Percentiles rank a stretch among this genome's conserved stretches.
These are phyloP conservation scores for Fusarium tanahbumbuense DNA, from an alignment of 2,329 filamentous ascomycete genomes.

Conservation along the genomic window DNA sequence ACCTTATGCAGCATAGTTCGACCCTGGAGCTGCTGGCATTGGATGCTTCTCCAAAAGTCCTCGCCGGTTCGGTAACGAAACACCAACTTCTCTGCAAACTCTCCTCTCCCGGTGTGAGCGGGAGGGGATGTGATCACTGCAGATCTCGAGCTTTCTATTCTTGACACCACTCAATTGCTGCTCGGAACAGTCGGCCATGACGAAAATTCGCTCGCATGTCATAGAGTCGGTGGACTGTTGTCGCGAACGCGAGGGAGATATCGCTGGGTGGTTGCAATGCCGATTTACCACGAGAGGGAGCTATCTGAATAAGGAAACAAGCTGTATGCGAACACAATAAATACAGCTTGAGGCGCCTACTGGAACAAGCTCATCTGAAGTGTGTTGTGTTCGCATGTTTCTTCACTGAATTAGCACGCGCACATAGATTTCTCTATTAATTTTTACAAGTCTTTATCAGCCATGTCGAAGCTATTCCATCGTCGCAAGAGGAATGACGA, in stretches of 20 bases:
- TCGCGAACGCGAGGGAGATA: neutral
- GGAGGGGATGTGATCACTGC: neutral
- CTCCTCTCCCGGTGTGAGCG: neutral
- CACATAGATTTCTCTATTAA: neutral
- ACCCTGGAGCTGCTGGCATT: neutral
- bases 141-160: slow-evolving; percentile 11
- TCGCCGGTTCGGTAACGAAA: slow-evolving; percentile 10
- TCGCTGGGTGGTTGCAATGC: neutral
- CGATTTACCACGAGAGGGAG: neutral
- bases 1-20: slow-evolving; percentile 5
- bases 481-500: slow-evolving; percentile 23
- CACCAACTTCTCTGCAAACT: neutral
- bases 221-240: neutral
- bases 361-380: neutral
- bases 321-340: slow-evolving; percentile 13
- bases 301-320: slow-evolving; percentile 1
- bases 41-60: neutral
- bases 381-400: neutral
- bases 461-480: slow-evolving; percentile 28
- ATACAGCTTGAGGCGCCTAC: slow-evolving; percentile 4
- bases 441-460: neutral
- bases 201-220: slow-evolving; percentile 16
- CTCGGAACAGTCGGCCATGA: slow-evolving; percentile 13
- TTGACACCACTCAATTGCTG: neutral
- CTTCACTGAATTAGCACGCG: neutral